A percentile compares a stretch with the other conserved stretches of the same genome.
Conservation (phyloP, 345 rosid species). For the Salix exigua region DNA sequence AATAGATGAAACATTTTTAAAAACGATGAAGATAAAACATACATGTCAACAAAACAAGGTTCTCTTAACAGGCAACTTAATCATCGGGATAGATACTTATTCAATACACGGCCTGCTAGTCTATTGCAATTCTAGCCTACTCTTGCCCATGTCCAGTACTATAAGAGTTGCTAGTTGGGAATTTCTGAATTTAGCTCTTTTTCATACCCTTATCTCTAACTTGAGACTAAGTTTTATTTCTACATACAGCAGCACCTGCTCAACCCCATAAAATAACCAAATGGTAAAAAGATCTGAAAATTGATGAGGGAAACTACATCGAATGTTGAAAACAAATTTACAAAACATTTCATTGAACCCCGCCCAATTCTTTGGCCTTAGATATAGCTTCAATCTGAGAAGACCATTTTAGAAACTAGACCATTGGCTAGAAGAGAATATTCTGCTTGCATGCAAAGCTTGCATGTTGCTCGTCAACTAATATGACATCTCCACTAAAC, state of each 20-base stretch:
- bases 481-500: background rate
- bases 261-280: background rate
- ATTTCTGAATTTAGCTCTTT: background rate
- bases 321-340: background rate
- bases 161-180: background rate
- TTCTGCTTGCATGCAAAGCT: background rate
- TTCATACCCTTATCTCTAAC: background rate
- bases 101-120: background rate
- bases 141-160: background rate
- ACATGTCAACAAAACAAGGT: background rate
- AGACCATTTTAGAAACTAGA: background rate
- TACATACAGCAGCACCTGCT: background rate
- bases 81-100: background rate
- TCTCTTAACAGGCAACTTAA: background rate
- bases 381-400: background rate
- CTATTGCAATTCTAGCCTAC: background rate
- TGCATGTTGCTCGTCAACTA: background rate
- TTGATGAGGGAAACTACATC: background rate
- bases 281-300: background rate
- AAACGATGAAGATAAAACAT: background rate
- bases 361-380: background rate
- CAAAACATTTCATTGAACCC: background rate
- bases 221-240: background rate
- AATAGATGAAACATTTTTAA: background rate
- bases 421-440: background rate